phyloP scores from a whole-genome alignment of 2,329 filamentous ascomycete species.

The Byssochlamys sp. region DNA sequence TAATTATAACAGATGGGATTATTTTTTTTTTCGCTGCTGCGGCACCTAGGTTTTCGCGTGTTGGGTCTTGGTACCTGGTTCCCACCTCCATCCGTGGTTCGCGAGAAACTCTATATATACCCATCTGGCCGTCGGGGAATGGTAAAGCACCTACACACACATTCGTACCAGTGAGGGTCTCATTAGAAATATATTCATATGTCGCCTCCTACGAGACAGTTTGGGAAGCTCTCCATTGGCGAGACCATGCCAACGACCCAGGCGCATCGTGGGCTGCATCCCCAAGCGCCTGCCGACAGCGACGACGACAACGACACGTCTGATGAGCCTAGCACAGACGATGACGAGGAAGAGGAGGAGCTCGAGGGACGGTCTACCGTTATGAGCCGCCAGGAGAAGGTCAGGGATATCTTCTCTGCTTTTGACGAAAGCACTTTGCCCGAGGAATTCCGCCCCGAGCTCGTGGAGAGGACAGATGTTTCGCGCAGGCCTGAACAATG shows the following conservation, averaged over 20 bases:
- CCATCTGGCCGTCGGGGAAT: slow-evolving; percentile 5
- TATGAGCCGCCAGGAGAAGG: slow-evolving; percentile 30
- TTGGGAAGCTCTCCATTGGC: slow-evolving; percentile 30
- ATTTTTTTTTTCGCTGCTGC: background rate
- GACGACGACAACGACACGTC: slow-evolving; percentile 4
- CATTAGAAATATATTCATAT: slow-evolving; percentile 17
- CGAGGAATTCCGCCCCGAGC: slow-evolving; percentile 32
- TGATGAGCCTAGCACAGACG: slow-evolving; percentile 1
- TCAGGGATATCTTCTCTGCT: slow-evolving; percentile 38
- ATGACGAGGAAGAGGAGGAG: slow-evolving; percentile 9
- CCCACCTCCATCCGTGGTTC: slow-evolving; percentile 22
- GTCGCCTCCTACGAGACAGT: slow-evolving; percentile 32
- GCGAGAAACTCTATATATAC: slow-evolving; percentile 22
- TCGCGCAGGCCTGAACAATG: slow-evolving; percentile 31
- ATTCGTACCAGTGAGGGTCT: background rate
- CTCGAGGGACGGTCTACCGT: slow-evolving; percentile 15
- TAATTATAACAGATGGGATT: background rate
- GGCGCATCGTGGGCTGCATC: slow-evolving; percentile 13
- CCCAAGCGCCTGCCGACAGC: slow-evolving; percentile 4
- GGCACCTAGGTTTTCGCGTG: background rate
- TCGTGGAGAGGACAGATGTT: slow-evolving; percentile 26
- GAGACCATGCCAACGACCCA: slow-evolving; percentile 23
- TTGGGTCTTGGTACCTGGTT: background rate
- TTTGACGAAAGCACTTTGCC: slow-evolving; percentile 32
- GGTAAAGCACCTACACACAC: slow-evolving; percentile 1